Percentiles rank a stretch among this genome's conserved stretches.
Conservation (phyloP, 805 yeast species). For the Cyberlindnera samutprakarnensis region DNA sequence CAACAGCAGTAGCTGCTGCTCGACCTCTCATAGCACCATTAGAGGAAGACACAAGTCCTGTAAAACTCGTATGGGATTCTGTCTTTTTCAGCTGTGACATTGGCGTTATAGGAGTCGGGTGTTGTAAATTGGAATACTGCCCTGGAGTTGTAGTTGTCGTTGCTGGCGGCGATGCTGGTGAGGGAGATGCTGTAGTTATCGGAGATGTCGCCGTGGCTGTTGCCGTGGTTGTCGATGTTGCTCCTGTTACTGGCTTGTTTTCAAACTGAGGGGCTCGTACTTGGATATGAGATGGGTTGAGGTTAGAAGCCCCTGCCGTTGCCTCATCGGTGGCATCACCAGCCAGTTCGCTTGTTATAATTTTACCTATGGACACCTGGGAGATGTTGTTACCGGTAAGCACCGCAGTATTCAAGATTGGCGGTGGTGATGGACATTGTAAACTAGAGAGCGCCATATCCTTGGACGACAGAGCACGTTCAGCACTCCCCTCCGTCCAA, state of each 20-base stretch:
- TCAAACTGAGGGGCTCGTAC: neutral
- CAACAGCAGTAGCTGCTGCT: slow-evolving; percentile 30
- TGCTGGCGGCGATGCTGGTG: slow-evolving; percentile 1
- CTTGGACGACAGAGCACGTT: slow-evolving; percentile 43
- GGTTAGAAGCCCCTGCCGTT: neutral
- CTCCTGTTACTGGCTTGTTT: neutral
- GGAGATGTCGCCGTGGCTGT: neutral
- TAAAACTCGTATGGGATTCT: slow-evolving; percentile 5
- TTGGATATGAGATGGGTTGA: neutral
- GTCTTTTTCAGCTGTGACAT: slow-evolving; percentile 1
- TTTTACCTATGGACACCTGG: slow-evolving; percentile 19
- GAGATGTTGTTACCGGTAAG: slow-evolving; percentile 19
- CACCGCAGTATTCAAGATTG: slow-evolving; percentile 38
- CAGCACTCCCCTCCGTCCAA: slow-evolving; percentile 2
- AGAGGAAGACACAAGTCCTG: slow-evolving; percentile 37
- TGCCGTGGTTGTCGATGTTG: slow-evolving; percentile 1
- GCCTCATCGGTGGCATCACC: no score
- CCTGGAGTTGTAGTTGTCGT: slow-evolving; percentile 4
- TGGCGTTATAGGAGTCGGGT: slow-evolving; percentile 7
- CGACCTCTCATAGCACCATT: slow-evolving; percentile 36
- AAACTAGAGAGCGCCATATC: slow-evolving; percentile 50
- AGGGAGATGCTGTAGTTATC: neutral
- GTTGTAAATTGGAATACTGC: slow-evolving; percentile 5
- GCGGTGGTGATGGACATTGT: slow-evolving; percentile 70
- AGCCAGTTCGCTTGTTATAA: slow-evolving; percentile 15